Base-by-base conservation (phyloP, 2,329 filamentous ascomycete genomes). In the Exophiala oligosperma region DNA sequence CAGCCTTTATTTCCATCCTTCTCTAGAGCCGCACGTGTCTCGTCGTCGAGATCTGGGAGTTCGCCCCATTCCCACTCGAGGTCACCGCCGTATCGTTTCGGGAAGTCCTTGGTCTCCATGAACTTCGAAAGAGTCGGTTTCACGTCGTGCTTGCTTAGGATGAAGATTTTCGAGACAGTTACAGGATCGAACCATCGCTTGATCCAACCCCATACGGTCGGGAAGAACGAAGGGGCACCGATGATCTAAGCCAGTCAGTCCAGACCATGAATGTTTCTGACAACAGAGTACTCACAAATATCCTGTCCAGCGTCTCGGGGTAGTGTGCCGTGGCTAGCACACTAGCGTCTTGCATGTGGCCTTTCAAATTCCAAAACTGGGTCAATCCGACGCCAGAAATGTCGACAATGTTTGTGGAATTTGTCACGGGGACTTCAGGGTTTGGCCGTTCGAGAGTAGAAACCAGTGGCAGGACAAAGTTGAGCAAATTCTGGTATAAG, bases 151-250 rank as follows among this genome's bases (percentile, higher is more conserved):
- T 84, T 79, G 49, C 81, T 81, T 54, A 97, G 84, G 67, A 97
- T 94, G 73, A 96, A 96, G 72, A 97, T 97, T 78, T 97, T 97
- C 68, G 91, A 94, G 2, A 92, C 90, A 35, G 93, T 97, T 62
- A 92, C 91, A 5, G 92, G 92, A 76, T 92, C 89, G 70, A 94
- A 94, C 91, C 91, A 95, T 67, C 87, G 86, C 80, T 94, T 93
- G 75, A 94, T 81, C 90, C 90, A 95, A 64, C 88, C 87, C 91
- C 91, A 66, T 57, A 95, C 89, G 1, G 90, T 94, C 49, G 88
- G 87, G 76, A 95, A 95, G 80, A 93, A 95, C 52, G 83, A 78
- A 6, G 93, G 93, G 0, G 93, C 93, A 61, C 92, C 92, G 63
- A 97, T 91, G 69, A 97, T 89, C 82, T 85, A 61, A 23, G 37